These are phyloP conservation scores for Aspergillus texensis DNA, from an alignment of 2,329 filamentous ascomycete species.

Conservation along the genomic window DNA sequence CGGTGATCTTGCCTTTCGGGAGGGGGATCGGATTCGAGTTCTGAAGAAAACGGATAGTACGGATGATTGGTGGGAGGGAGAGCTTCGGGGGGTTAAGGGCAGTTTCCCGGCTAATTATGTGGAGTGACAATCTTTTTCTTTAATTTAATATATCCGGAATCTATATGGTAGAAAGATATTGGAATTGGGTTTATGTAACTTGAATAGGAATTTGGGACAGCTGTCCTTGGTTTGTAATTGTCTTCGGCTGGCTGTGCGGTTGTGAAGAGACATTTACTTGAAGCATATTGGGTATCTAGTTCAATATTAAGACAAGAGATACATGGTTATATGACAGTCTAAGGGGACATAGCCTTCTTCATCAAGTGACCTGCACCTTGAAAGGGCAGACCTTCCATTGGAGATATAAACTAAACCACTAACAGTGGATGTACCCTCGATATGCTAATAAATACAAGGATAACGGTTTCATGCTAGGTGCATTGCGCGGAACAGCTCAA, in stretches of 20 bases:
- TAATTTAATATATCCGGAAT: not conserved
- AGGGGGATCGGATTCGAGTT: slow-evolving; percentile 77
- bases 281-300: too few relatives aligned
- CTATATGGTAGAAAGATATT: not conserved
- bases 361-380: not conserved
- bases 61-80: slow-evolving; percentile 88
- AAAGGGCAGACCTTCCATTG: not conserved
- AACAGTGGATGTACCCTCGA: not conserved
- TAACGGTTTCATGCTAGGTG: not conserved
- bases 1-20: slow-evolving; percentile 73
- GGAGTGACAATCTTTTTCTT: slow-evolving; percentile 38
- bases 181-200: not conserved
- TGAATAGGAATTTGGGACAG: not conserved
- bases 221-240: not conserved
- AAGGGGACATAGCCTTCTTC: not conserved
- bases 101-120: slow-evolving; percentile 86
- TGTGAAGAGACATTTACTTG: not conserved
- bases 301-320: not conserved
- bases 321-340: not conserved
- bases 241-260: not conserved
- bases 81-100: slow-evolving; percentile 68
- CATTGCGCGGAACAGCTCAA: not conserved
- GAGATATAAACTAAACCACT: not conserved
- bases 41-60: slow-evolving; percentile 76
- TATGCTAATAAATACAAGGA: not conserved